These are phyloP conservation scores for Sarocladiaceae sp. DNA, from an alignment of 2,329 filamentous ascomycete species.

Conservation along the genomic window DNA sequence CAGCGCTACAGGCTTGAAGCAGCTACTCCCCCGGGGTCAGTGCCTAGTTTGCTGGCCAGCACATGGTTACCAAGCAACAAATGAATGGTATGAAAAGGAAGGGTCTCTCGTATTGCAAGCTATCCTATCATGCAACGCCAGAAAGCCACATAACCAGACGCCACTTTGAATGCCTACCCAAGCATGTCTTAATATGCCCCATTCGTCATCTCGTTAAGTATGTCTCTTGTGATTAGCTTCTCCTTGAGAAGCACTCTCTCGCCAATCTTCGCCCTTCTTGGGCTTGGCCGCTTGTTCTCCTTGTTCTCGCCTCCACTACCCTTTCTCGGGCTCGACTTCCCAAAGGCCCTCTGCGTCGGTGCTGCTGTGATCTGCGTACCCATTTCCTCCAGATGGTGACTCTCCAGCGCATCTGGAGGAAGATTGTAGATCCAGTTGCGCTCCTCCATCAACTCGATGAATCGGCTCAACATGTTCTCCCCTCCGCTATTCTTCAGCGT, in stretches of 20 bases:
- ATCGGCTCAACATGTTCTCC: slow-evolving; percentile 69
- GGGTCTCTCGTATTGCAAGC: too few relatives aligned
- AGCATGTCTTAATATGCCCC: slow-evolving; percentile 28
- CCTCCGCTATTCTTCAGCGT: slow-evolving; percentile 69
- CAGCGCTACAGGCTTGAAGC: too few relatives aligned
- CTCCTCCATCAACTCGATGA: slow-evolving; percentile 71
- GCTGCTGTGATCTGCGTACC: slow-evolving; percentile 40
- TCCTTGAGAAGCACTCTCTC: slow-evolving; percentile 57
- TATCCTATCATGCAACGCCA: slow-evolving; percentile 10
- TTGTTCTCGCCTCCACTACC: slow-evolving; percentile 24
- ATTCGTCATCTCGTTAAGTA: slow-evolving; percentile 64
- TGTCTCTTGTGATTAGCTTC: slow-evolving; percentile 65
- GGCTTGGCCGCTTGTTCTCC: slow-evolving; percentile 41
- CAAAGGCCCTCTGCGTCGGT: slow-evolving; percentile 18
- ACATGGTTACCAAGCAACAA: too few relatives aligned
- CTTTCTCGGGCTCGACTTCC: slow-evolving; percentile 22
- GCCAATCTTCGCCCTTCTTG: slow-evolving; percentile 52
- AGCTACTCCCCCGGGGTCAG: too few relatives aligned
- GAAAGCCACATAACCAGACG: slow-evolving; percentile 4
- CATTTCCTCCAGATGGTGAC: slow-evolving; percentile 60
- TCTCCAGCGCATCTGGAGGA: slow-evolving; percentile 54
- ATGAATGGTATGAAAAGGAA: too few relatives aligned
- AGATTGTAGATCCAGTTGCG: slow-evolving; percentile 77
- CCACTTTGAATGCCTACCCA: slow-evolving; percentile 5
- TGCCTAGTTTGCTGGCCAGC: too few relatives aligned